Evolutionary conservation across 495 filamentous ascomycete genomes (phyloP).

Genomic region (Immersiella caudata): DNA sequence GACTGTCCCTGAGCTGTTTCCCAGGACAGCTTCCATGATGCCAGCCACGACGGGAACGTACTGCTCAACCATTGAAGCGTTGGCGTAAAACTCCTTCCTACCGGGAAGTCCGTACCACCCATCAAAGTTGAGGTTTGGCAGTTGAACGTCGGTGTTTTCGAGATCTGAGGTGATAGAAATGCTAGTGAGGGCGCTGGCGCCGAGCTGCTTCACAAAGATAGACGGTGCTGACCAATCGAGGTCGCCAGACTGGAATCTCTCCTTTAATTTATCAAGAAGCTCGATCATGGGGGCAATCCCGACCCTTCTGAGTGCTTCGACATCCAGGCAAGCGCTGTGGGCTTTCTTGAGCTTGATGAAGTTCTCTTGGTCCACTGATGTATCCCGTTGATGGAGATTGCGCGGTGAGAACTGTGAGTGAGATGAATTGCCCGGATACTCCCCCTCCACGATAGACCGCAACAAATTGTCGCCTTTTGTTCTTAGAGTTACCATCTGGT

Average conservation of each 20-base stretch:
- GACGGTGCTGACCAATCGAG: neutral
- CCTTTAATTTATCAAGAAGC: slow-evolving; percentile 40
- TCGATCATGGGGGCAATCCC: slow-evolving; percentile 59
- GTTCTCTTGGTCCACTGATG: slow-evolving; percentile 56
- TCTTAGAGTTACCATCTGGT: slow-evolving; percentile 62
- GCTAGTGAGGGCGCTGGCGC: neutral
- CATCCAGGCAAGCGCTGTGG: slow-evolving; percentile 69
- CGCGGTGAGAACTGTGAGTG: slow-evolving; percentile 52
- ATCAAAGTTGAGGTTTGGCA: neutral
- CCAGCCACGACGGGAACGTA: neutral
- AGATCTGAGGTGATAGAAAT: neutral
- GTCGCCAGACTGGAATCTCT: slow-evolving; percentile 5
- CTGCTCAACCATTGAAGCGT: neutral
- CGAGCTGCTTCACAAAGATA: neutral
- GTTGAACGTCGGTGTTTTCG: neutral
- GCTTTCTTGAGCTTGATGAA: slow-evolving; percentile 66
- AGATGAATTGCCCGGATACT: slow-evolving; percentile 51
- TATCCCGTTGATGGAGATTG: slow-evolving; percentile 34
- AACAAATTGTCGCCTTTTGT: slow-evolving; percentile 55
- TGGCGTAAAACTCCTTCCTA: neutral
- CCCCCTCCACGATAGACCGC: slow-evolving; percentile 64
- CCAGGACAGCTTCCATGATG: neutral
- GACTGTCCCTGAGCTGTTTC: neutral
- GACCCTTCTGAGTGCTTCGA: slow-evolving; percentile 52
- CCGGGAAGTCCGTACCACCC: neutral